A percentile compares a stretch with the other conserved stretches of the same genome.
Conservation (phyloP, 202 grass and related monocot species). For the Cymbopogon flexuosus region DNA sequence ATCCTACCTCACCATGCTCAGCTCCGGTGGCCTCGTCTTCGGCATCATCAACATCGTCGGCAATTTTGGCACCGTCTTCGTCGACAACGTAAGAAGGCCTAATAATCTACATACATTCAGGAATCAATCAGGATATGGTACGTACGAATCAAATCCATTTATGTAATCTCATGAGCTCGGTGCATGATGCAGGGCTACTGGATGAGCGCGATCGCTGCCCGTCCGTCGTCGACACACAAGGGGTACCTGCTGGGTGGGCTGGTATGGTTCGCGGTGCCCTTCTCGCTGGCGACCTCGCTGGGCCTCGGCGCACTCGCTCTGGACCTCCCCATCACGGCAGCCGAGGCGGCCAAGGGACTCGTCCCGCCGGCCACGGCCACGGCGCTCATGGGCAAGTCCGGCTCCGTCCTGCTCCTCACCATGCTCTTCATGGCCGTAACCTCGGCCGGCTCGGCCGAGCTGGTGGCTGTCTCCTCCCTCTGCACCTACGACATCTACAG, state of each 20-base stretch:
- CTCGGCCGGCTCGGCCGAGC: slow-evolving; percentile 74
- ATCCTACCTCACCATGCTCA: slow-evolving; percentile 95
- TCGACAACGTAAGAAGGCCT: slow-evolving; percentile 47
- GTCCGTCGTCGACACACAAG: slow-evolving; percentile 87
- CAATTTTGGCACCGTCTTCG: slow-evolving; percentile 89
- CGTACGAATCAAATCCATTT: background rate
- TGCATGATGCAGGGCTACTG: slow-evolving; percentile 55
- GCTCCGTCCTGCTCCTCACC: slow-evolving; percentile 80
- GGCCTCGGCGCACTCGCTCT: slow-evolving; percentile 83
- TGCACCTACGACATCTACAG: slow-evolving; percentile 93
- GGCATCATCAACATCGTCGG: slow-evolving; percentile 91
- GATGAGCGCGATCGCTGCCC: slow-evolving; percentile 95
- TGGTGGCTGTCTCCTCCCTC: slow-evolving; percentile 83
- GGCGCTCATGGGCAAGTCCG: slow-evolving; percentile 70
- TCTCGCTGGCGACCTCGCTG: slow-evolving; percentile 84
- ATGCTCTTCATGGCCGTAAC: slow-evolving; percentile 99
- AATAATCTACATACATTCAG: background rate
- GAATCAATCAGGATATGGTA: background rate
- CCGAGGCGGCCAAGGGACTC: slow-evolving; percentile 67
- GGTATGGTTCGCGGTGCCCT: slow-evolving; percentile 88
- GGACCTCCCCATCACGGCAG: slow-evolving; percentile 62
- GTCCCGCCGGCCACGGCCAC: slow-evolving; percentile 77
- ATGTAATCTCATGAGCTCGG: background rate
- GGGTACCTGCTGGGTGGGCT: slow-evolving; percentile 82
- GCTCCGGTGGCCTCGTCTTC: slow-evolving; percentile 83